Evolutionary conservation across 495 filamentous ascomycete genomes (phyloP), one percentile per base, ranked within the genome.

Genomic region (Mytilinidion resinicola): DNA sequence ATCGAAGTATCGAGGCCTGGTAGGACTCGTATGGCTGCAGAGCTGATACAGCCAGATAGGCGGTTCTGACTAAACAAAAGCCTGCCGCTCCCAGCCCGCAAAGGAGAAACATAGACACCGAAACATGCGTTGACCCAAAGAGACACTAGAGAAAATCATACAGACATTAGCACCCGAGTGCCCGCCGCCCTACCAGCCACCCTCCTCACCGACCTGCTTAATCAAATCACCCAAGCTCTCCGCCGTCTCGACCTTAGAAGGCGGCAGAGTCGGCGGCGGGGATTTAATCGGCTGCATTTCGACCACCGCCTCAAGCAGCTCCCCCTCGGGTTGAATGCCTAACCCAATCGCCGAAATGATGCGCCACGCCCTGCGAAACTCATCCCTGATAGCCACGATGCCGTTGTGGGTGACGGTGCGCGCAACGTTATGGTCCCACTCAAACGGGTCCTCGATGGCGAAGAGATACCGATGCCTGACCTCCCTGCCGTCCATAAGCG

Each of bases 371-470:
- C 89, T 78, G 1, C 85, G 76, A 62, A 95, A 89, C 73, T 95
- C 89, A 58, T 90, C 84, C 25, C 87, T 76, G 50, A 93, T 92
- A 4, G 83, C 77, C 0, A 83, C 80, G 42, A 93, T 86, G 9
- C 88, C 88, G 43, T 79, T 78, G 59, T 86, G 82, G 30, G 84
- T 89, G 0, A 92, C 90, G 0, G 89, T 93, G 34, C 88, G 75
- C 9, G 85, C 90, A 44, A 95, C 84, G 63, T 95, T 93, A 70
- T 93, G 89, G 46, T 85, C 82, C 3, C 80, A 75, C 74, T 93
- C 90, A 67, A 95, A 93, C 0, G 89, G 89, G 67, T 95, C 89
- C 66, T 95, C 90, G 57, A 95, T 90, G 37, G 88, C 85, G 61
- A 93, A 85, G 14, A 95, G 80, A 67, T 87, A 93, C n/a, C 88